Percentiles rank a stretch among this genome's conserved stretches.
phyloP scores from a whole-genome alignment of 345 rosid genomes.

The Raphanus raphanistrum region DNA sequence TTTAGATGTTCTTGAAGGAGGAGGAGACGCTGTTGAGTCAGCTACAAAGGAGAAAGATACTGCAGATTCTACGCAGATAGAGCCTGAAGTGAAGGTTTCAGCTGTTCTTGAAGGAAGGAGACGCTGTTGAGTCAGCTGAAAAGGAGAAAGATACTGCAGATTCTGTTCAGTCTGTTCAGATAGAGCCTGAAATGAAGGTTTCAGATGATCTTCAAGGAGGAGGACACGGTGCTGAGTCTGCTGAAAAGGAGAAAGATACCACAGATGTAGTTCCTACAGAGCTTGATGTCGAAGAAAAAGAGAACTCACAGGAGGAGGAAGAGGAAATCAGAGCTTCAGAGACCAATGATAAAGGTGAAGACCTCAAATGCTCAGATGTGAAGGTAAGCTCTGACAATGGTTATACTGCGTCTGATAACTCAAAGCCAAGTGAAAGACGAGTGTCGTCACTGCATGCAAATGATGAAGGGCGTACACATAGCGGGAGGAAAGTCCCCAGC shows the following conservation, averaged over 20 bases:
- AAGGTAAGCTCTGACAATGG: constrained; percentile 42
- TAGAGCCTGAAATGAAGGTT: constrained; percentile 37
- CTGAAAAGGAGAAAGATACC: constrained; percentile 40
- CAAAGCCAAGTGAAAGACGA: constrained; percentile 55
- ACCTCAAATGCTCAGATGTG: constrained; percentile 35
- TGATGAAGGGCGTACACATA: constrained; percentile 44
- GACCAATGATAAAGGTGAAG: constrained; percentile 42
- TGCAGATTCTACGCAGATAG: constrained; percentile 25
- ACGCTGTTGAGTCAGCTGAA: constrained; percentile 25
- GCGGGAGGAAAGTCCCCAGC: constrained; percentile 61
- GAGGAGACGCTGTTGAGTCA: constrained; percentile 8
- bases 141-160: constrained; percentile 33
- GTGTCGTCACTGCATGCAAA: constrained; percentile 57
- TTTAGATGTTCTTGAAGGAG: constrained; percentile 21
- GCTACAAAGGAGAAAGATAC: constrained; percentile 35
- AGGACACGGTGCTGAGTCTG: not conserved
- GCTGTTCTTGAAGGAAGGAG: constrained; percentile 18
- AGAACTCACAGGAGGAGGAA: constrained; percentile 30
- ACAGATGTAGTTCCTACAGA: constrained; percentile 29
- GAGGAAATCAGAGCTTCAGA: constrained; percentile 39
- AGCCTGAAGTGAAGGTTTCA: constrained; percentile 34
- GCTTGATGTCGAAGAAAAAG: constrained; percentile 33
- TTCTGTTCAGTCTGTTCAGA: constrained; percentile 22
- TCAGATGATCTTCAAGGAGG: constrained; percentile 21
- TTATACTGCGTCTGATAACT: constrained; percentile 38